A percentile compares a stretch with the other conserved stretches of the same genome.
Evolutionary conservation across 805 yeast genomes (phyloP).

Genomic region (Schwanniomyces pseudopolymorphus): DNA sequence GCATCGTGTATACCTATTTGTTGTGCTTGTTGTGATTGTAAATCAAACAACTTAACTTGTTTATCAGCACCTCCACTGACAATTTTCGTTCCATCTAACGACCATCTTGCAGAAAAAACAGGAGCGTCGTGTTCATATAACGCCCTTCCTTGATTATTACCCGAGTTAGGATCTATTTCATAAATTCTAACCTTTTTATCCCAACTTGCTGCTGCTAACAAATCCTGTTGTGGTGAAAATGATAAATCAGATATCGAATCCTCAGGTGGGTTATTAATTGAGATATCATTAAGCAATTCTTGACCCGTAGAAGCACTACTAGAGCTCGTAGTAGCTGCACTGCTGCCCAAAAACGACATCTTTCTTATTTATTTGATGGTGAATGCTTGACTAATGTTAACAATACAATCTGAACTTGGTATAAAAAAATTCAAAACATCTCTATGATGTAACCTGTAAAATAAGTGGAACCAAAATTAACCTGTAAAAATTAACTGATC

Average conservation of each 20-base stretch:
- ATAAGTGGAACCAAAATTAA: not conserved
- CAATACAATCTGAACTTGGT: not conserved
- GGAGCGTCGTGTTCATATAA: slow-evolving; percentile 89
- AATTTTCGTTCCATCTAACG: slow-evolving; percentile 82
- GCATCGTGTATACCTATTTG: slow-evolving; percentile 87
- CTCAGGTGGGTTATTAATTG: slow-evolving; percentile 80
- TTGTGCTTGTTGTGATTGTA: slow-evolving; percentile 76
- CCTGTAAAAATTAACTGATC: no score
- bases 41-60: slow-evolving; percentile 78
- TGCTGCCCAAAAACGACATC: slow-evolving; percentile 39
- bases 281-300: slow-evolving; percentile 68
- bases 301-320: slow-evolving; percentile 50
- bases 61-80: slow-evolving; percentile 86
- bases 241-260: slow-evolving; percentile 83
- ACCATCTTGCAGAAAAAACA: slow-evolving; percentile 79
- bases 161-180: slow-evolving; percentile 71
- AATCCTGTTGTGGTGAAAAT: slow-evolving; percentile 85
- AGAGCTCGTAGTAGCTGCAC: slow-evolving; percentile 20
- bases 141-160: slow-evolving; percentile 85
- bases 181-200: slow-evolving; percentile 92
- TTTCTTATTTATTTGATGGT: not conserved
- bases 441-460: slow-evolving; percentile 2
- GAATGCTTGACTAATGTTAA: not conserved
- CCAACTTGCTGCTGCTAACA: slow-evolving; percentile 85
- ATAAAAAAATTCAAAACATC: slow-evolving; percentile 1